Evolutionary conservation across 495 filamentous ascomycete genomes (phyloP), one percentile per base, ranked within the genome.

Genomic region (Hapsidospora chrysogenum): DNA sequence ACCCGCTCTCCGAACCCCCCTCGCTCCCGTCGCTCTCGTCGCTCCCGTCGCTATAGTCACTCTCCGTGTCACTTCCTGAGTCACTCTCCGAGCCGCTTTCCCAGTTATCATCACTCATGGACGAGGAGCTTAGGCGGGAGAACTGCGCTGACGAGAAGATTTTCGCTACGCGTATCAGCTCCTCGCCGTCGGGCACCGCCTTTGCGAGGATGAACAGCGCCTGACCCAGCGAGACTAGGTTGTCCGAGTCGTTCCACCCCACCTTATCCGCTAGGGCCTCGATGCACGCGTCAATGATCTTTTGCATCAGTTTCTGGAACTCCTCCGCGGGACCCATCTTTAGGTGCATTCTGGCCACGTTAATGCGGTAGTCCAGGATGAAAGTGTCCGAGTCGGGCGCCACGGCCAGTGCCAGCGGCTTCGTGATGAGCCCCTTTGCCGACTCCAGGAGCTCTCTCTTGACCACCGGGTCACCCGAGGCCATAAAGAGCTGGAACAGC

Each of bases 71-170:
- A 1, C 14, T 17, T 17, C 20, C 33, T 6, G 4, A 14, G 23
- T 38, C 34, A 16, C 29, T 31, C n/a, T 28, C 26, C 1, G 28
- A 11, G 21, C 18, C 36, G 10, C 35, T 31, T 19, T 18, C 31
- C n/a, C 40, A 42, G 3, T 31, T 32, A 14, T 35, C 30, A n/a
- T 33, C 33, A 7, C n/a, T n/a, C n/a, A 16, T 16, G 23, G 11
- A 29, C 10, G 2, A 17, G 17, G 32, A 15, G 27, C 47, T 44
- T 9, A 46, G 15, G 9, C 35, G 19, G 0, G 44, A 50, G 23
- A 48, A 50, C 17, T 33, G 29, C 2, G 43, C 33, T 5, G 41
- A 45, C 2, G 37, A 8, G n/a, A 41, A 25, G n/a, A 50, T 45
- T n/a, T 33, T 13, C 10, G 45, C 47, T 19, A 45, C 43, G 6